Base-by-base conservation (phyloP, 106 monocot species). In the Dioscorea dumetorum region DNA sequence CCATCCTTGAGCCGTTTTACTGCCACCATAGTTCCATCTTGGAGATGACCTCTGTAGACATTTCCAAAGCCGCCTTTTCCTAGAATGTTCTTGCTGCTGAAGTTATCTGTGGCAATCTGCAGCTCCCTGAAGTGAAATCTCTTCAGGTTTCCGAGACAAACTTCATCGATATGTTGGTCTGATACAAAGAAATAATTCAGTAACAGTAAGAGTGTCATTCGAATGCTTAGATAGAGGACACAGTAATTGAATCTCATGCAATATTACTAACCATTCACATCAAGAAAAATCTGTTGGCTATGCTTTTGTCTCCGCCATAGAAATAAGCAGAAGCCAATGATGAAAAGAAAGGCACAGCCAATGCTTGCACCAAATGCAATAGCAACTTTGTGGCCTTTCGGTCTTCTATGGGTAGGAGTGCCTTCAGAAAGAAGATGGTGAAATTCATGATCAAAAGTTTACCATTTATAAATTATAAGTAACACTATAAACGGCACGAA, bases 1-100 rank as follows among this genome's bases (percentile, higher is more conserved):
- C 76, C 77, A 58, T 82, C 82, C 57, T 77, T 82, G 24, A 82
- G 64, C 52, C 77, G 77, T 53, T 82, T 82, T 11, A 77, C 77
- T 11, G 82, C 82, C 16, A 82, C 77, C 49, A 82, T 50, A 18
- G 77, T 63, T 51, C 76, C 76, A 64, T 76, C 76, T 16, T 56
- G 51, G 22, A 76, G 64, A 62, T 67, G 68, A 20, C 88, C 88
- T 51, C 69, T 83, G 70, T 88, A 88, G 17, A 88, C 88, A 72
- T 81, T 81, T 20, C 88, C 88, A 61, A 88, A 88, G 14, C 88
- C 88, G 33, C 88, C 88, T 57, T 84, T 88, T 16, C 88, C 88
- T 6, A 88, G 60, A 49, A 88, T 73, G 66, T 84, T 81, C 68
- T 84, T 78, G 70, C 24, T 69, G 60, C 66, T 81, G 78, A 88